phyloP scores from a whole-genome alignment of 73 alveolate genomes.

The Uronychia setigera region DNA sequence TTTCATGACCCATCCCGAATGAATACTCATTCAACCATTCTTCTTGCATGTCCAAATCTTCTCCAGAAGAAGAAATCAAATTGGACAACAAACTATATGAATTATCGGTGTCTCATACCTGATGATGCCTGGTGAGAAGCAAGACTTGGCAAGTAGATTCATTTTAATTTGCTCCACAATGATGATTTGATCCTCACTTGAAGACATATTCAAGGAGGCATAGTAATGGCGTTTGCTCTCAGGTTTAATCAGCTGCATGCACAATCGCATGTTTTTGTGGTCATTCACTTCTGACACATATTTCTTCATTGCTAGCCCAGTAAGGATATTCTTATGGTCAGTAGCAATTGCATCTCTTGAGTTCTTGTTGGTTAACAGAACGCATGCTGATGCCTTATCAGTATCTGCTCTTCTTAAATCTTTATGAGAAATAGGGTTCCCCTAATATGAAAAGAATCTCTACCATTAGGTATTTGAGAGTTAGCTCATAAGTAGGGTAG shows the following conservation, averaged over 20 bases:
- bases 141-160: slow-evolving; percentile 89
- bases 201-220: slow-evolving; percentile 60
- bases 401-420: slow-evolving; percentile 92
- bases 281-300: slow-evolving; percentile 82
- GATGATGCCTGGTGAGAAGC: slow-evolving; percentile 88
- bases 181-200: slow-evolving; percentile 73
- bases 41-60: slow-evolving; percentile 46
- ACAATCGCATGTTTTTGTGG: slow-evolving; percentile 74
- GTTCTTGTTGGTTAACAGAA: slow-evolving; percentile 89
- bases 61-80: slow-evolving; percentile 63
- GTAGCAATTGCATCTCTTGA: slow-evolving; percentile 87
- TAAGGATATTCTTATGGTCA: slow-evolving; percentile 94
- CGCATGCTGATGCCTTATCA: slow-evolving; percentile 86
- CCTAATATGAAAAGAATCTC: slow-evolving; percentile 24
- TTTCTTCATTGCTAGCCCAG: slow-evolving; percentile 89
- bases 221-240: slow-evolving; percentile 92
- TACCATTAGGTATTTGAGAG: slow-evolving; percentile 75
- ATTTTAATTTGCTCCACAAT: slow-evolving; percentile 86
- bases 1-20: slow-evolving; percentile 88
- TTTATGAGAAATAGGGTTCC: slow-evolving; percentile 77
- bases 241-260: slow-evolving; percentile 95
- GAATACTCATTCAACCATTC: slow-evolving; percentile 86
- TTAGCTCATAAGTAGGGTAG: slow-evolving; percentile 86
- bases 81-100: slow-evolving; percentile 57
- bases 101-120: neutral